Conservation (phyloP, 202 grass and related monocot genomes). For the Carex arenaria region DNA sequence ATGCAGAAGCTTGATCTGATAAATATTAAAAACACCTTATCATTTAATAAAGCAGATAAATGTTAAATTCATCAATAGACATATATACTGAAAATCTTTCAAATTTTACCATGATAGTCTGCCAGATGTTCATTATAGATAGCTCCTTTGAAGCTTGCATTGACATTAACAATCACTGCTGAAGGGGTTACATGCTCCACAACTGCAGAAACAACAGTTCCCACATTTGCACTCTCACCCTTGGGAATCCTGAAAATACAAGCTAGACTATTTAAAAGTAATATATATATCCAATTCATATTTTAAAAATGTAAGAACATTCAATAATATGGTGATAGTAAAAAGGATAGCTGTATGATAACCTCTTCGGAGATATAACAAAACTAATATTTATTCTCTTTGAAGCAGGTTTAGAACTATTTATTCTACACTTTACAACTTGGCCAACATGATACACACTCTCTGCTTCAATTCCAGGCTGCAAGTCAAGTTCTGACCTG, state of each 20-base stretch:
- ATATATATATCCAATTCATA: background rate
- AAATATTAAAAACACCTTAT: constrained; percentile 13
- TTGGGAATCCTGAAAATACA: constrained; percentile 2
- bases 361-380: constrained; percentile 69
- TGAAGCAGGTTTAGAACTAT: constrained; percentile 48
- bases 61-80: background rate
- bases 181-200: constrained; percentile 75
- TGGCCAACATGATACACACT: constrained; percentile 83
- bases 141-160: constrained; percentile 64
- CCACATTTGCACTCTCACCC: constrained; percentile 43
- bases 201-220: constrained; percentile 76
- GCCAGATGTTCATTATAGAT: constrained; percentile 80
- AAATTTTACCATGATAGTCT: constrained; percentile 64
- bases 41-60: constrained; percentile 12
- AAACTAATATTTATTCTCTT: constrained; percentile 87
- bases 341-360: constrained; percentile 8
- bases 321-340: background rate
- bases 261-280: background rate
- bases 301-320: background rate
- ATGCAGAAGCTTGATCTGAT: constrained; percentile 66
- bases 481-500: constrained; percentile 91
- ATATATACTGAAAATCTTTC: constrained; percentile 9
- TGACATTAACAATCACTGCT: constrained; percentile 72
- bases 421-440: constrained; percentile 96
- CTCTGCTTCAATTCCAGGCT: constrained; percentile 63